Percentiles rank a stretch among this genome's conserved stretches.
These are phyloP conservation scores for Rhytidiadelphus loreus DNA, from an alignment of 225 moss, liverwort and hornwort species.

Conservation along the genomic window DNA sequence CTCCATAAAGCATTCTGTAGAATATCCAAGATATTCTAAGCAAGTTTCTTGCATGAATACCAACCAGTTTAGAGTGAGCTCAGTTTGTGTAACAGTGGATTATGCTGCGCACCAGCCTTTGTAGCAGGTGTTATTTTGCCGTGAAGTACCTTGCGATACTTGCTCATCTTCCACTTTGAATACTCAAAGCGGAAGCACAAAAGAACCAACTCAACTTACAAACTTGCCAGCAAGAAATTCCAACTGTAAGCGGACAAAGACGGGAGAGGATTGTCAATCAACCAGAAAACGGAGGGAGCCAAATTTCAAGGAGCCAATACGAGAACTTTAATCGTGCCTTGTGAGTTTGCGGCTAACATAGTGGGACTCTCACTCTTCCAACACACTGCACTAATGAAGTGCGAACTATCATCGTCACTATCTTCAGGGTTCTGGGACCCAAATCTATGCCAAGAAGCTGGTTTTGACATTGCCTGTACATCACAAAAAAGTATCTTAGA, in stretches of 20 bases:
- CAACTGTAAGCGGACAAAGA: background rate
- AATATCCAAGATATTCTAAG: background rate
- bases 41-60: background rate
- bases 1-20: background rate
- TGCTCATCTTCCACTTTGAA: background rate
- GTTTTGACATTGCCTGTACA: slow-evolving; percentile 41
- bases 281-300: background rate
- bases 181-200: background rate
- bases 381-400: slow-evolving; percentile 94
- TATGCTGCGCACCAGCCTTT: background rate
- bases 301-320: slow-evolving; percentile 67
- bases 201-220: background rate
- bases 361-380: slow-evolving; percentile 99
- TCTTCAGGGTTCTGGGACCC: slow-evolving; percentile 31
- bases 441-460: slow-evolving; percentile 46
- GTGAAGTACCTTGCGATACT: background rate
- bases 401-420: slow-evolving; percentile 36
- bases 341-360: slow-evolving; percentile 89
- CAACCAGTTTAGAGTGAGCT: background rate
- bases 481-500: background rate
- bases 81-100: background rate
- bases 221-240: background rate
- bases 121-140: no score
- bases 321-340: slow-evolving; percentile 94
- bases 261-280: background rate